Conservation (phyloP, 371 early-diverging fungal genomes). For the Chytridiales sp. region DNA sequence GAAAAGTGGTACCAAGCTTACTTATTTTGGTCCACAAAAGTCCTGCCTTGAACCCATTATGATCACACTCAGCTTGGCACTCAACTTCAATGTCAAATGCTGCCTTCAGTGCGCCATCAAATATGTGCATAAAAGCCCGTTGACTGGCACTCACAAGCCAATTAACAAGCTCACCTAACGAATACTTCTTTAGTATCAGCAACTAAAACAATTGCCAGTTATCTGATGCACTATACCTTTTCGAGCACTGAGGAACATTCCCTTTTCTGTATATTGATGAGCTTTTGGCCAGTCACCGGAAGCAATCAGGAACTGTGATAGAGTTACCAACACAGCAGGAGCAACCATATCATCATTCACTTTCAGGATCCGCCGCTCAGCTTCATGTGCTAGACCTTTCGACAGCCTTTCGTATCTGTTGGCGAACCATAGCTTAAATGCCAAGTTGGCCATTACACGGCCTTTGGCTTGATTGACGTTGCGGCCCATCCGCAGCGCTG, state of each 20-base stretch:
- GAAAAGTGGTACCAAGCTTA: background rate
- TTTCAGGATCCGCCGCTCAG: background rate
- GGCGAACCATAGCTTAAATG: slow-evolving; percentile 18
- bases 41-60: background rate
- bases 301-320: slow-evolving; percentile 7
- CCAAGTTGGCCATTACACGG: slow-evolving; percentile 3
- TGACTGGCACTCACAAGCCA: slow-evolving; percentile 15
- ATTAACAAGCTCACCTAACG: slow-evolving; percentile 5
- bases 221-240: no score
- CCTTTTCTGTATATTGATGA: slow-evolving; percentile 2
- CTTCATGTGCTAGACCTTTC: background rate
- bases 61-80: slow-evolving; percentile 1
- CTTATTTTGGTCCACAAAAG: slow-evolving; percentile 10
- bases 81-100: slow-evolving; percentile 6
- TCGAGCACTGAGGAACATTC: slow-evolving; percentile 12
- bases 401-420: background rate
- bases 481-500: background rate
- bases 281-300: slow-evolving; percentile 8
- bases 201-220: no score
- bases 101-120: slow-evolving; percentile 3
- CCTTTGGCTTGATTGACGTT: slow-evolving; percentile 6
- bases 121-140: slow-evolving; percentile 13
- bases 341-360: background rate
- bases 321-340: background rate
- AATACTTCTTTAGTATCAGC: background rate